Evolutionary conservation across 768 basidiomycete genomes (phyloP).

Genomic region (Termitomyces sp.): DNA sequence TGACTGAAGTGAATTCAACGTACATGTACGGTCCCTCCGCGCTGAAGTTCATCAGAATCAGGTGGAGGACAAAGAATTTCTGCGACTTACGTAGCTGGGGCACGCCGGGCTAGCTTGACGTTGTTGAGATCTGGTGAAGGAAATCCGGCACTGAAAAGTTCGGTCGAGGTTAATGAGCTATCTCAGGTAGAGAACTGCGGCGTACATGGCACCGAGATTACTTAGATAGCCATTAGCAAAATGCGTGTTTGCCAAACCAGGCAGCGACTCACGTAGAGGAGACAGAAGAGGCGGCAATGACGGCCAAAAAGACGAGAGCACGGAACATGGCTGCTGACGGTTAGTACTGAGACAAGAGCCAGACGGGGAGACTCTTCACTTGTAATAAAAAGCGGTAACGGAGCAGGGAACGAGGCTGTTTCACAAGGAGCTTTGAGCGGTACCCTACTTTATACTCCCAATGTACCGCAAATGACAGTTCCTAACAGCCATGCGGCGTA

Average conservation of each 20-base stretch:
- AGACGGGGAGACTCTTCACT: not conserved
- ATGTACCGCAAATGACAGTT: not conserved
- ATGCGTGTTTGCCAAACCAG: not conserved
- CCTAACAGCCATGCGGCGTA: slow-evolving; percentile 1
- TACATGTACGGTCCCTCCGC: not conserved
- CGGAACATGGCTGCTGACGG: slow-evolving; percentile 5
- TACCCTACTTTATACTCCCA: not conserved
- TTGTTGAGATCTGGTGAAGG: slow-evolving; percentile 9
- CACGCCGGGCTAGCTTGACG: slow-evolving; percentile 5
- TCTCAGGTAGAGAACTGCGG: not conserved
- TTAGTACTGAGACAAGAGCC: not conserved
- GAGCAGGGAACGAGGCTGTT: not conserved
- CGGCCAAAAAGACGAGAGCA: slow-evolving; percentile 5
- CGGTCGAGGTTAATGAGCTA: not conserved
- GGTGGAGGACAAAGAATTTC: not conserved
- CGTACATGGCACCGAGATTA: slow-evolving; percentile 4
- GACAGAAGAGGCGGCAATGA: slow-evolving; percentile 6
- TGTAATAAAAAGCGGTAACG: not conserved
- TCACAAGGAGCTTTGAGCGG: not conserved
- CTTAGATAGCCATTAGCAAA: not conserved
- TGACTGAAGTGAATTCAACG: not conserved
- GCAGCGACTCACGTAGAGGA: slow-evolving; percentile 8
- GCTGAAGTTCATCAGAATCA: not conserved
- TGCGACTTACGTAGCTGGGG: slow-evolving; percentile 7
- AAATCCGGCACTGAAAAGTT: slow-evolving; percentile 7